phyloP scores from a whole-genome alignment of 352 stramenopile species.

The Globisporangium parvum region DNA sequence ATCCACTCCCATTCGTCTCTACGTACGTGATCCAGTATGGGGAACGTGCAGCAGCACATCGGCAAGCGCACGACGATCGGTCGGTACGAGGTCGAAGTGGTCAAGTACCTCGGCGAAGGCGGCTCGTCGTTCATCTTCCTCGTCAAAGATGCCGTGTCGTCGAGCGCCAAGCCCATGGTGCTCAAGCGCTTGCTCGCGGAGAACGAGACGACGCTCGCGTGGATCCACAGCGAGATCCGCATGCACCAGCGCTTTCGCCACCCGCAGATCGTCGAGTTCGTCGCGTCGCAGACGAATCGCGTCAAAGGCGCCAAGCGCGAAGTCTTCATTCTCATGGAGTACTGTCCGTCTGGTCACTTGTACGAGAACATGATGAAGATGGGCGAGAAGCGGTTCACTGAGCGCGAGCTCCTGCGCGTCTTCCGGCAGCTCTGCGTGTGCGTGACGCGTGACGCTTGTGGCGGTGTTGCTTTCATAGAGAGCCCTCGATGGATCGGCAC shows the following conservation, averaged over 20 bases:
- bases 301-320: conserved; percentile 52
- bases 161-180: conserved; percentile 38
- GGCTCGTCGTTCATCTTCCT: conserved; percentile 83
- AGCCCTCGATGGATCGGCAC: background rate
- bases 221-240: conserved; percentile 63
- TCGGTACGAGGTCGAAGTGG: conserved; percentile 54
- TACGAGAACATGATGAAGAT: conserved; percentile 92
- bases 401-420: conserved; percentile 60
- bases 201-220: conserved; percentile 52
- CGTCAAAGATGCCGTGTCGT: conserved; percentile 45
- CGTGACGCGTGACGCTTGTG: background rate
- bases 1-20: background rate
- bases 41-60: conserved; percentile 78
- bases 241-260: conserved; percentile 70
- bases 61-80: conserved; percentile 58
- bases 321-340: conserved; percentile 96
- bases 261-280: conserved; percentile 62
- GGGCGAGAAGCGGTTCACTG: conserved; percentile 54
- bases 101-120: conserved; percentile 73
- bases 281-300: conserved; percentile 43
- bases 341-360: conserved; percentile 90
- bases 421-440: conserved; percentile 75
- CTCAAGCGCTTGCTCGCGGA: conserved; percentile 72
- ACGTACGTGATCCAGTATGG: conserved; percentile 23
- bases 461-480: background rate